Percentiles rank a stretch among this genome's conserved stretches.
Evolutionary conservation across 176 grass and related monocot species (phyloP).

Genomic region (Thalia dealbata): DNA sequence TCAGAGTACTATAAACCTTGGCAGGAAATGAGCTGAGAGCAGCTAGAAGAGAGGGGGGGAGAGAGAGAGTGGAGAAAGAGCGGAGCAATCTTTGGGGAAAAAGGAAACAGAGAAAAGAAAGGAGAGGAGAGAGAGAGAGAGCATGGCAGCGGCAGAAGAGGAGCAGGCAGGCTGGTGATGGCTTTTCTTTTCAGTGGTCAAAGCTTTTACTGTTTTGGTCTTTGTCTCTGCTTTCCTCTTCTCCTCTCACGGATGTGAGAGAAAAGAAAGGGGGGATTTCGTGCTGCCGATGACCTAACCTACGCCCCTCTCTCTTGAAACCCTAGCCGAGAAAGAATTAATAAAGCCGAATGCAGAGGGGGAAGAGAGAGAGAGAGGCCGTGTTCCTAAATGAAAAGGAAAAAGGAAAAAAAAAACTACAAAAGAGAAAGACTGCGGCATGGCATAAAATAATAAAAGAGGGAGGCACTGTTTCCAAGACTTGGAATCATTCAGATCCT

Average conservation of each 20-base stretch:
- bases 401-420: background rate
- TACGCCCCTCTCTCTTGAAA: background rate
- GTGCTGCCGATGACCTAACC: conserved; percentile 1
- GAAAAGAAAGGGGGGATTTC: background rate
- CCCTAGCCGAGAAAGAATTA: background rate
- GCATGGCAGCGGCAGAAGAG: background rate
- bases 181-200: conserved; percentile 7
- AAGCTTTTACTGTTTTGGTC: conserved; percentile 16
- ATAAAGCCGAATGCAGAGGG: background rate
- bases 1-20: background rate
- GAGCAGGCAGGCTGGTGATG: background rate
- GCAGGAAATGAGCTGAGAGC: background rate
- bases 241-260: background rate
- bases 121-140: background rate
- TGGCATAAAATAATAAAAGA: background rate
- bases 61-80: background rate
- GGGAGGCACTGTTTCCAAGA: conserved; percentile 2
- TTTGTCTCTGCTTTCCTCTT: background rate
- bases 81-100: background rate
- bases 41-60: too few relatives aligned
- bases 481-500: conserved; percentile 10
- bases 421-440: background rate
- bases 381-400: background rate
- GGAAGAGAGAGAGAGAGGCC: too few relatives aligned
- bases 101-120: too few relatives aligned